Evolutionary conservation across 2,329 filamentous ascomycete species (phyloP).

Genomic region (Teratosphaeria gauchensis): DNA sequence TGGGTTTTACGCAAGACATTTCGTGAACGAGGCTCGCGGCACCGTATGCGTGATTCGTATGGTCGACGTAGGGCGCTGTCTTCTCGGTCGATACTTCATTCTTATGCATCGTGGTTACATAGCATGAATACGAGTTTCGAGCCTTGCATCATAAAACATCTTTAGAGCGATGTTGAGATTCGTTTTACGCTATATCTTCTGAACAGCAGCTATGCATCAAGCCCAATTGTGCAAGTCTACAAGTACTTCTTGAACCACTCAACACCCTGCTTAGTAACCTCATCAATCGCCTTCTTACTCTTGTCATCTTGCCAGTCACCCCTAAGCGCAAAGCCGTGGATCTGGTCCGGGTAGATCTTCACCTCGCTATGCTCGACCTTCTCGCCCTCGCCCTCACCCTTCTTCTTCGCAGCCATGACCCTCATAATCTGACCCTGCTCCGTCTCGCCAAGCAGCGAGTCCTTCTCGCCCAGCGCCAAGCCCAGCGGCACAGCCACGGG

Average conservation of each 20-base stretch:
- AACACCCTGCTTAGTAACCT: conserved; percentile 26
- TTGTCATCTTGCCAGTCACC: conserved; percentile 35
- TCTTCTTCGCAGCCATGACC: conserved; percentile 30
- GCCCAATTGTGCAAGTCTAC: neutral
- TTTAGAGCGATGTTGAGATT: too few species aligned
- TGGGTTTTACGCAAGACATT: too few species aligned
- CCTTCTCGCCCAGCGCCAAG: conserved; percentile 34
- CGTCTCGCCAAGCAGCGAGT: conserved; percentile 31
- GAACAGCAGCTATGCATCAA: too few species aligned
- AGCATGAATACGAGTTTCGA: too few species aligned
- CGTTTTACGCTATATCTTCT: too few species aligned
- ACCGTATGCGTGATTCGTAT: too few species aligned
- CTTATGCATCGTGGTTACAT: too few species aligned
- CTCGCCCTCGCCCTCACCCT: conserved; percentile 19
- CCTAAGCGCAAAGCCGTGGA: conserved; percentile 37
- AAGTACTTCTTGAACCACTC: conserved; percentile 14
- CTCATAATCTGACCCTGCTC: conserved; percentile 33
- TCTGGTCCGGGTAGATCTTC: conserved; percentile 34
- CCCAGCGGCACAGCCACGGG: conserved; percentile 30
- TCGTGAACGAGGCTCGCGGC: too few species aligned
- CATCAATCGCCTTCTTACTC: conserved; percentile 40
- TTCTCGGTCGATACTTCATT: too few species aligned
- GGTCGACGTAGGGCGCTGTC: too few species aligned
- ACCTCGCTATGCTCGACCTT: conserved; percentile 29
- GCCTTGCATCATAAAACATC: too few species aligned